Evolutionary conservation across 2,329 filamentous ascomycete species (phyloP), one percentile per base, ranked within the genome.

Genomic region (Hymenoscyphus infarciens): DNA sequence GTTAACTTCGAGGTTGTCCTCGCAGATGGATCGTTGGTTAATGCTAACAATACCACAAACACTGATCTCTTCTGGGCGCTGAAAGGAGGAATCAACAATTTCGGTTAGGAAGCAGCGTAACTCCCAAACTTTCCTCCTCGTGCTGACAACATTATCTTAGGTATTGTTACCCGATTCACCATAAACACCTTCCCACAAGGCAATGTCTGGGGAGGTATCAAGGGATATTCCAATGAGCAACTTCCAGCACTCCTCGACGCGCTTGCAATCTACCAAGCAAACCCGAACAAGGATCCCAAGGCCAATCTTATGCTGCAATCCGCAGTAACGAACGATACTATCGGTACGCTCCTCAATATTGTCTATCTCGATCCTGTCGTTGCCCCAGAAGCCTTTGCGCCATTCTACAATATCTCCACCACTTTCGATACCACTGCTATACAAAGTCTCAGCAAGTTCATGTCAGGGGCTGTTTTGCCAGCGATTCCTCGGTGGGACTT

Each of bases 221-320:
- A 75, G 2, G 56, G 74, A n/a, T 78, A 77, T 64, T 68, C 66
- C 31, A 62, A 57, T 2, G 63, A 54, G 10, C 66, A 76, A 29
- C 67, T 69, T 1, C 67, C 72, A 8, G 68, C 70, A 39, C 15
- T 87, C 1, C 74, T 84, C 16, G 72, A 73, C 2, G 82, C 81
- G 0, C 73, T 82, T 4, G 78, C 79, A 22, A 80, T 85, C 70
- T 86, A 86, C 67, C 83, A 83, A 7, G 78, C 81, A 67, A 77
- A 87, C 71, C 83, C 85, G 69, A 75, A 78, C 0, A 66, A 77
- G 16, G 53, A 55, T 15, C 67, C 68, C 16, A 73, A 72, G 56
- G 71, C 73, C 53, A 55, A 55, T n/a, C 29, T 55, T 22, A 55
- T 55, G 53, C 16, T 55, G 7, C 53, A 55, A 25, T 55, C 53